Percentiles rank a stretch among this genome's conserved stretches.
Conservation (phyloP, 208 protist genomes). For the Wallacemonas rigidus region DNA sequence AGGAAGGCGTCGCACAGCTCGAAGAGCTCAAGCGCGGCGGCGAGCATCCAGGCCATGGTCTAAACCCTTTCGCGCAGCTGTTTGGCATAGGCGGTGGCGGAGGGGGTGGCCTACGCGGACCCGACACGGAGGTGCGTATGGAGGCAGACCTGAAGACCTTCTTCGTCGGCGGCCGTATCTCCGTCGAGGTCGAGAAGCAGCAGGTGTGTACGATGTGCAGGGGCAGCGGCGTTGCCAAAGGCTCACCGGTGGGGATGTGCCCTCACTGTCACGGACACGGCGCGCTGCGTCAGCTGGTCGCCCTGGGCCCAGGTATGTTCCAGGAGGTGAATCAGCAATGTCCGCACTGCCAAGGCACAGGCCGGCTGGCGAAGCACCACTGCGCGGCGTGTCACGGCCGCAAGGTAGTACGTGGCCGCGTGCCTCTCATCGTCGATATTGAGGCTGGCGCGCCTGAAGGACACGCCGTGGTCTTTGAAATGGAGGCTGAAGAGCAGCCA, state of each 20-base stretch:
- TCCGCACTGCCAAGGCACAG: constrained; percentile 81
- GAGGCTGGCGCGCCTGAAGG: constrained; percentile 72
- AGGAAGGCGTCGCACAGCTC: constrained; percentile 82
- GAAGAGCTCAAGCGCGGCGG: constrained; percentile 38
- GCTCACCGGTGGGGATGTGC: constrained; percentile 41
- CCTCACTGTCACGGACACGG: constrained; percentile 61
- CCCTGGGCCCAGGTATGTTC: constrained; percentile 73
- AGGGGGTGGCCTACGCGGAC: constrained; percentile 57
- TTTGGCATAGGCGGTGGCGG: constrained; percentile 45
- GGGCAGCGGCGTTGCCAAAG: constrained; percentile 48
- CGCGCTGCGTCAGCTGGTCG: constrained; percentile 62
- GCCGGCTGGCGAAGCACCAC: constrained; percentile 66
- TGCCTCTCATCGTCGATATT: constrained; percentile 63
- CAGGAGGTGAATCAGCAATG: constrained; percentile 83
- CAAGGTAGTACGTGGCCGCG: constrained; percentile 50
- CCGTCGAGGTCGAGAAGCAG: constrained; percentile 83
- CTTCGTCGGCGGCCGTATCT: constrained; percentile 88
- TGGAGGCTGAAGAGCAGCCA: constrained; percentile 82
- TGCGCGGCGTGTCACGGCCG: constrained; percentile 81
- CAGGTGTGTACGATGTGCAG: constrained; percentile 85
- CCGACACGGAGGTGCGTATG: constrained; percentile 75
- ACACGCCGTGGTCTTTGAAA: constrained; percentile 77
- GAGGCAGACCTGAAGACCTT: constrained; percentile 89
- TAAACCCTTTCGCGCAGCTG: constrained; percentile 52
- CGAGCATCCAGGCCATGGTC: constrained; percentile 26